phyloP scores from a whole-genome alignment of 1,284 basidiomycete genomes.

The Meripilus lineatus region DNA sequence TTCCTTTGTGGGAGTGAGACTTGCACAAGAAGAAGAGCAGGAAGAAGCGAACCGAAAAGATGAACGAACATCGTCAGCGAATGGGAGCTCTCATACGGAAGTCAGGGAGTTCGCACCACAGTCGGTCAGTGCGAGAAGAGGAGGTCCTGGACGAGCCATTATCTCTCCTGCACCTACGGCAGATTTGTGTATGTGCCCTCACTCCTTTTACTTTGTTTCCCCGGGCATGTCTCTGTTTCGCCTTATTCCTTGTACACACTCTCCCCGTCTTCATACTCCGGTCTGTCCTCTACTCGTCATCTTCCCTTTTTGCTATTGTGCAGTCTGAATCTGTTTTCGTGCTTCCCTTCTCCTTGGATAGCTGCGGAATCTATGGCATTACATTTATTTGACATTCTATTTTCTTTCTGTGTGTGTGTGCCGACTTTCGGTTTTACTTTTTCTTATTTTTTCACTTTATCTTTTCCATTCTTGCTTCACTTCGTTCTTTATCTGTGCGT shows the following conservation, averaged over 20 bases:
- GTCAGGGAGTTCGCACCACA: conserved; percentile 48
- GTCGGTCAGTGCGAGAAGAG: conserved; percentile 45
- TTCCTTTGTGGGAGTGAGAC: conserved; percentile 98
- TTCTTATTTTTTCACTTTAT: no score
- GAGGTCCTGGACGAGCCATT: conserved; percentile 30
- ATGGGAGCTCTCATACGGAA: conserved; percentile 11
- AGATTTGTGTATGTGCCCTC: conserved; percentile 16
- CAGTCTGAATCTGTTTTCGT: not conserved
- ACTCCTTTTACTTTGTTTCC: not conserved
- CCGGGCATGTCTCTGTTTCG: conserved; percentile 5
- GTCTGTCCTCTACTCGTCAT: not conserved
- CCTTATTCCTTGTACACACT: not conserved
- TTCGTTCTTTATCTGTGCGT: no score
- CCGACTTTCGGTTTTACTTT: no score
- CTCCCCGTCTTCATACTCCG: not conserved
- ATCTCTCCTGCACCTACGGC: conserved; percentile 12
- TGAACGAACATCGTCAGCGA: conserved; percentile 14
- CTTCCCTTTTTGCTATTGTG: conserved; percentile 2
- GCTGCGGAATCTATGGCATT: conserved; percentile 15
- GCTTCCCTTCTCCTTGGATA: conserved; percentile 15
- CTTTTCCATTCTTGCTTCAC: no score
- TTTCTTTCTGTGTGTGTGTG: no score
- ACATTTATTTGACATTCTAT: no score
- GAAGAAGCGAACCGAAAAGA: conserved; percentile 60
- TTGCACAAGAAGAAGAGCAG: conserved; percentile 85